These are phyloP conservation scores for Petunia hybrid DNA, from an alignment of 305 asterid genomes.

Conservation along the genomic window DNA sequence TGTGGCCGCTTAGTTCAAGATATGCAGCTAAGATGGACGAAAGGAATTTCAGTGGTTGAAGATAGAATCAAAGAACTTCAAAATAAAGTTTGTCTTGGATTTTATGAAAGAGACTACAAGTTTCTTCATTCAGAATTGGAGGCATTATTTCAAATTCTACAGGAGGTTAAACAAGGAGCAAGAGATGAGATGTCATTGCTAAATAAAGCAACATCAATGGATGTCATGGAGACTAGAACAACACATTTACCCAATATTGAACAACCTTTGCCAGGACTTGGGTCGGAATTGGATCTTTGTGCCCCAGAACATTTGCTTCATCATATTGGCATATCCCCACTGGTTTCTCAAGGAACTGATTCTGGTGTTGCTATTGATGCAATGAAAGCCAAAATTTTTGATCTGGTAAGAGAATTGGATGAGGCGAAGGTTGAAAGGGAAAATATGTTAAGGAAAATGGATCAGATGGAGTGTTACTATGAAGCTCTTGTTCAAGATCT, in stretches of 20 bases:
- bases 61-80: slow-evolving; percentile 71
- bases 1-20: slow-evolving; percentile 51
- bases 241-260: slow-evolving; percentile 39
- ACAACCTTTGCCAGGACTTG: slow-evolving; percentile 58
- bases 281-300: slow-evolving; percentile 76
- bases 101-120: slow-evolving; percentile 61
- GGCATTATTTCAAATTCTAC: slow-evolving; percentile 60
- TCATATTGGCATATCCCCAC: slow-evolving; percentile 60
- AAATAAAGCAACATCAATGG: slow-evolving; percentile 43
- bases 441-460: slow-evolving; percentile 73
- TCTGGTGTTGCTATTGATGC: slow-evolving; percentile 61
- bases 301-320: slow-evolving; percentile 75
- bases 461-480: slow-evolving; percentile 95
- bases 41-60: slow-evolving; percentile 69
- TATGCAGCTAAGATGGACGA: slow-evolving; percentile 54
- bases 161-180: slow-evolving; percentile 65
- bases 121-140: slow-evolving; percentile 74
- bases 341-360: slow-evolving; percentile 61
- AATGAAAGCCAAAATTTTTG: slow-evolving; percentile 78
- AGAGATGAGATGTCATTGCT: slow-evolving; percentile 45
- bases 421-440: slow-evolving; percentile 90
- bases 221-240: slow-evolving; percentile 46
- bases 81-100: slow-evolving; percentile 52
- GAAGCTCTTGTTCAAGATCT: slow-evolving; percentile 94
- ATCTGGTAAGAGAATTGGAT: slow-evolving; percentile 87